Base-by-base conservation (phyloP, 148 eudicot species). In the Euryodendron excelsum region DNA sequence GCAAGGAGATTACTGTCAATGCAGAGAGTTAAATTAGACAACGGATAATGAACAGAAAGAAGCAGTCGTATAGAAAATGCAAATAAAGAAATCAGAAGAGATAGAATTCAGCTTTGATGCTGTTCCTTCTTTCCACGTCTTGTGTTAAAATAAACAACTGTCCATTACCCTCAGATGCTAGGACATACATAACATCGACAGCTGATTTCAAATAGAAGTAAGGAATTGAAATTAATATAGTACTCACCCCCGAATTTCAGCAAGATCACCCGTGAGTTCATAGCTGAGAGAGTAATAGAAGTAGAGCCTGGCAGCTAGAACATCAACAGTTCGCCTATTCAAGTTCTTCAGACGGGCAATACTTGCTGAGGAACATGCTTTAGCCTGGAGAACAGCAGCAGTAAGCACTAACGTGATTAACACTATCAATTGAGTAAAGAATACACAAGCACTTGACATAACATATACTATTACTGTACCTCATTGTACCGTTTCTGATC, bases 221-320 rank as follows among this genome's bases (percentile, higher is more conserved):
- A 59, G 21, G 39, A 73, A 64, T 31, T 39, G 31, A 56, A 20
- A 53, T 47, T 41, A 55, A 56, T 7, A 25, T 72, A 55, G 61
- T 75, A 79, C 92, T 76, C 83, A 94, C 98, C 98, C 94, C 47
- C 94, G 93, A 77, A 94, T 94, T 72, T 88, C 97, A 77, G 93
- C 86, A 69, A 94, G 93, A 79, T 90, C 91, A n/a, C 93, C 97
- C 74, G 92, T 89, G 68, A 90, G 91, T 72, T 94, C 98, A 83
- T 88, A 90, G 76, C 94, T 92, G 77, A 90, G 83, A 48, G 98
- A 94, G 76, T 88, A 94, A 79, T 88, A 94, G 81, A 87, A 89
- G 81, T 94, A 94, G 72, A 94, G 84, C 79, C 90, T 91, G 56
- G 94, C 87, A 72, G 98, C 98, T 25, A 92, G 79, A 84, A 92